Percentiles rank a stretch among this genome's conserved stretches.
Conservation (phyloP, 768 basidiomycete genomes). For the Tylopilus subfusipes region DNA sequence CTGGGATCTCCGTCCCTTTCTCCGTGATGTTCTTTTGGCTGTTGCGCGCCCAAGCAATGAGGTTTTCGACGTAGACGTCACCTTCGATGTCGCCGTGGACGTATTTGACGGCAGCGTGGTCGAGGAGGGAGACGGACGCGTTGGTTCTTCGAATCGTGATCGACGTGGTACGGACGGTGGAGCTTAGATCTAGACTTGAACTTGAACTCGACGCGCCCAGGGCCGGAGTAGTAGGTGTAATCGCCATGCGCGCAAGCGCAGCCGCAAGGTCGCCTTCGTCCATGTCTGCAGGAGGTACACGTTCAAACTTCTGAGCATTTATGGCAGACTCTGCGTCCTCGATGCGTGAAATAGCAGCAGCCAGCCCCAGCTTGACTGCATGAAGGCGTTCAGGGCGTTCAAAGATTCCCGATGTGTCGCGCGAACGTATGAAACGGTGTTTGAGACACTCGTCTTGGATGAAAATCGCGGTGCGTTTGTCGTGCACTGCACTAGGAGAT, state of each 20-base stretch:
- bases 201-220: background rate
- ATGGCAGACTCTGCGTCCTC: slow-evolving; percentile 36
- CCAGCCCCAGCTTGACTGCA: slow-evolving; percentile 78
- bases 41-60: slow-evolving; percentile 55
- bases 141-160: slow-evolving; percentile 51
- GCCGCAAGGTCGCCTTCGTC: slow-evolving; percentile 47
- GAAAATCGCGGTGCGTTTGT: slow-evolving; percentile 33
- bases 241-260: slow-evolving; percentile 44
- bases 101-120: slow-evolving; percentile 65
- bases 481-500: background rate
- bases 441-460: slow-evolving; percentile 71
- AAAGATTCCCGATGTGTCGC: slow-evolving; percentile 72
- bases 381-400: slow-evolving; percentile 88
- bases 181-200: background rate
- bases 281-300: slow-evolving; percentile 12
- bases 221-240: slow-evolving; percentile 20
- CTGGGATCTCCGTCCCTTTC: slow-evolving; percentile 74
- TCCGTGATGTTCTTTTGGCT: slow-evolving; percentile 58
- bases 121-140: slow-evolving; percentile 51
- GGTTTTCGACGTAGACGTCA: slow-evolving; percentile 62
- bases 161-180: slow-evolving; percentile 21
- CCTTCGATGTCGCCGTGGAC: slow-evolving; percentile 68
- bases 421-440: slow-evolving; percentile 76
- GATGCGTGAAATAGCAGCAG: slow-evolving; percentile 73
- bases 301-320: background rate